Percentiles rank a stretch among this genome's conserved stretches.
phyloP scores from a whole-genome alignment of 805 yeast species.

The Nakazawaea pomicola region DNA sequence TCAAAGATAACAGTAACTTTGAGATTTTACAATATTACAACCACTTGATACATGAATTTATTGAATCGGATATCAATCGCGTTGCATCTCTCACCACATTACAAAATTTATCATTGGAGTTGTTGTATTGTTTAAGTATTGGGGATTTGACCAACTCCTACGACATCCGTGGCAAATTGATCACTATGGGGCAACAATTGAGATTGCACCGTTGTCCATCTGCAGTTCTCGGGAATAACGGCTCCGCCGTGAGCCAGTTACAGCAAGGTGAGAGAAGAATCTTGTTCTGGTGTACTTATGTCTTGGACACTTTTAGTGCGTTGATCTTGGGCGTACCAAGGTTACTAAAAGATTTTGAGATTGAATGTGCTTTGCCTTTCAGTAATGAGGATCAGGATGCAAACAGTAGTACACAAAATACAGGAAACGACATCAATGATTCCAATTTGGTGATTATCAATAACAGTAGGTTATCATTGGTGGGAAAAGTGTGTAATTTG shows the following conservation, averaged over 20 bases:
- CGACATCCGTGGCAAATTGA: slow-evolving; percentile 67
- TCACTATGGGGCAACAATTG: slow-evolving; percentile 81
- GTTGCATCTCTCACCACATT: slow-evolving; percentile 63
- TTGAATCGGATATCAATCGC: slow-evolving; percentile 54
- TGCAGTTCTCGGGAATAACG: slow-evolving; percentile 65
- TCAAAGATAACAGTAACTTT: slow-evolving; percentile 17
- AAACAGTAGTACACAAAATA: too few relatives aligned
- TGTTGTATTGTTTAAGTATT: slow-evolving; percentile 63
- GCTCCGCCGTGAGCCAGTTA: slow-evolving; percentile 56
- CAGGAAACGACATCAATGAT: slow-evolving; percentile 32
- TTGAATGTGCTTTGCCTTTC: slow-evolving; percentile 83
- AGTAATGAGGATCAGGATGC: slow-evolving; percentile 33
- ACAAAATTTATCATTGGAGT: slow-evolving; percentile 63
- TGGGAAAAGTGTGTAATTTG: slow-evolving; percentile 63
- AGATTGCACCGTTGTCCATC: slow-evolving; percentile 85
- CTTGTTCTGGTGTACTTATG: slow-evolving; percentile 79
- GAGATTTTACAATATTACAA: slow-evolving; percentile 49
- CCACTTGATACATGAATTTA: slow-evolving; percentile 54
- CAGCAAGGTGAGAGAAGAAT: slow-evolving; percentile 83
- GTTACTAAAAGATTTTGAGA: slow-evolving; percentile 70
- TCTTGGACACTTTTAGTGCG: slow-evolving; percentile 70
- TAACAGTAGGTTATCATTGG: slow-evolving; percentile 53
- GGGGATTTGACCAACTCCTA: slow-evolving; percentile 75
- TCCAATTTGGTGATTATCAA: slow-evolving; percentile 55
- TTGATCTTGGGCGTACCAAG: slow-evolving; percentile 81